These are phyloP conservation scores for Botrytis pseudocinerea DNA, from an alignment of 2,329 filamentous ascomycete genomes.

Conservation along the genomic window DNA sequence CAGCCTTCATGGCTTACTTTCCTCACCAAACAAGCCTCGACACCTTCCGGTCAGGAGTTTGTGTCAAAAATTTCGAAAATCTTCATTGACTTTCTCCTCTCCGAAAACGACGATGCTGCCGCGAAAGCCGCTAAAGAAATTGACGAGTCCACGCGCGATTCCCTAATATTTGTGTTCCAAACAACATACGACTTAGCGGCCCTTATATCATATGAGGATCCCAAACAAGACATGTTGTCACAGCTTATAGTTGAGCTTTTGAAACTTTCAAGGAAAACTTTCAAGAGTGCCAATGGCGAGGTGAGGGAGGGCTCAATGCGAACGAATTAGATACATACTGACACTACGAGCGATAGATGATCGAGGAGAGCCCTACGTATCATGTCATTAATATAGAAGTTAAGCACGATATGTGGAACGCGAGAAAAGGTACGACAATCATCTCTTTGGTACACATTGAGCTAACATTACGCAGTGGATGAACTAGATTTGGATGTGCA, in stretches of 20 bases:
- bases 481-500: not conserved
- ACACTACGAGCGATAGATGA: not conserved
- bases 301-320: not conserved
- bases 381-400: not conserved
- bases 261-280: not conserved
- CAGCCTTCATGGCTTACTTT: not conserved
- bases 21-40: not conserved
- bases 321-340: not conserved
- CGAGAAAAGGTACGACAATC: not conserved
- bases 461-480: not conserved
- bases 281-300: not conserved
- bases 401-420: conserved; percentile 9
- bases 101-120: not conserved
- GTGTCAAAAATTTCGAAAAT: not conserved
- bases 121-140: not conserved
- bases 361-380: not conserved
- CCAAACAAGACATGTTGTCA: not conserved
- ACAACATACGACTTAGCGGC: not conserved
- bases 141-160: not conserved
- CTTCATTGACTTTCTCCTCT: not conserved
- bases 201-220: not conserved
- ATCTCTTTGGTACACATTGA: not conserved
- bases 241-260: conserved; percentile 4
- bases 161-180: not conserved
- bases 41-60: not conserved